Evolutionary conservation across 176 grass and related monocot species (phyloP).

Genomic region (Raddia distichophylla): DNA sequence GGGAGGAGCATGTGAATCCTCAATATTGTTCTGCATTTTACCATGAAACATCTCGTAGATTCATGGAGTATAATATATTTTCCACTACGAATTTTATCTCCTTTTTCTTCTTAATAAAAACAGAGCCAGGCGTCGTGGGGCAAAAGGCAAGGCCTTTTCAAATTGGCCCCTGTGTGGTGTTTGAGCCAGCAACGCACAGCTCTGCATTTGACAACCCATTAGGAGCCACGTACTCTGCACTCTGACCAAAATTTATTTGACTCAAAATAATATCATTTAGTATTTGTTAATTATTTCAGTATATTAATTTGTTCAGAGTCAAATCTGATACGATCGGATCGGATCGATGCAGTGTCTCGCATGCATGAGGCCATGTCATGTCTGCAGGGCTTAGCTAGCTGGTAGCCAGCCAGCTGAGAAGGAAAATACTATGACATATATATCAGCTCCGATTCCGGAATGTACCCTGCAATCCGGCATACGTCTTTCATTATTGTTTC

Average conservation of each 20-base stretch:
- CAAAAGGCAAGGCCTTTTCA: not conserved
- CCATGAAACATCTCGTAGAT: no score
- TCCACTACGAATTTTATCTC: no score
- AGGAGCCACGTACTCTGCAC: not conserved
- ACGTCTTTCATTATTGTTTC: not conserved
- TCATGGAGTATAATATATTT: no score
- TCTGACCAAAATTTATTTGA: not conserved
- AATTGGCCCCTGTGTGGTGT: conserved; percentile 27
- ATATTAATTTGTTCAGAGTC: not conserved
- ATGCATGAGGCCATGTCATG: conserved; percentile 24
- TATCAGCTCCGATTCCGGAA: no score
- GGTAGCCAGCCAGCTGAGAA: no score
- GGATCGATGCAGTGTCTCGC: conserved; percentile 16
- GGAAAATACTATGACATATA: no score
- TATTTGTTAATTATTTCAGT: not conserved
- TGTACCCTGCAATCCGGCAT: no score
- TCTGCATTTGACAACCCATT: not conserved
- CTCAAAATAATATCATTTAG: not conserved
- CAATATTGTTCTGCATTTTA: no score
- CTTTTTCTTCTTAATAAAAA: no score
- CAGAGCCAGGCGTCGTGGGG: no score
- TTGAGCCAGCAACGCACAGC: conserved; percentile 9
- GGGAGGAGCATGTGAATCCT: no score
- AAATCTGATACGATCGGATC: not conserved
- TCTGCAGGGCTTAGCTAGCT: no score